Conservation (phyloP, 495 filamentous ascomycete species). For the Hamigera avellanea region DNA sequence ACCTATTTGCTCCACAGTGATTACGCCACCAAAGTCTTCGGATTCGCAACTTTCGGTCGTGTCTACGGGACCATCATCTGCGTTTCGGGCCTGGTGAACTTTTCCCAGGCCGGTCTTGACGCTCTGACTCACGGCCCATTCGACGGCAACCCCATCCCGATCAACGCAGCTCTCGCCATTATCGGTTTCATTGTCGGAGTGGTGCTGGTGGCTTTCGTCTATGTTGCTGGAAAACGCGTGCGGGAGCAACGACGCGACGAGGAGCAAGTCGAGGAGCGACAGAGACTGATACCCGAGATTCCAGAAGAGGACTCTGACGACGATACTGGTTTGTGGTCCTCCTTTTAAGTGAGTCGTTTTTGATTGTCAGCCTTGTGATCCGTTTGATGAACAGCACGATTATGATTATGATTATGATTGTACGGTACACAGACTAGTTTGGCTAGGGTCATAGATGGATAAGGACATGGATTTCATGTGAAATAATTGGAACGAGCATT, state of each 20-base stretch:
- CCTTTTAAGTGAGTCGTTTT: too few species aligned
- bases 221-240: slow-evolving; percentile 16
- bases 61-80: slow-evolving; percentile 92
- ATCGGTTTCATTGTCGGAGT: slow-evolving; percentile 51
- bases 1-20: too few species aligned
- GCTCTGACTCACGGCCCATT: slow-evolving; percentile 67
- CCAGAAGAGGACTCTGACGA: slow-evolving; percentile 22
- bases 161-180: slow-evolving; percentile 57
- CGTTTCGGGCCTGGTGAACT: slow-evolving; percentile 73
- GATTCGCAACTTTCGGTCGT: slow-evolving; percentile 83
- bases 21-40: slow-evolving; percentile 90
- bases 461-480: too few species aligned
- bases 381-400: too few species aligned
- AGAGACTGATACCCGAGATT: slow-evolving; percentile 15
- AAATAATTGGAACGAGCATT: too few species aligned
- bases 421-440: too few species aligned
- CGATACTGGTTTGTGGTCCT: too few species aligned
- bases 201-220: slow-evolving; percentile 48
- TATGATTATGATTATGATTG: too few species aligned
- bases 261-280: slow-evolving; percentile 16
- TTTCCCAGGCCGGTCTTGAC: slow-evolving; percentile 72
- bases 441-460: too few species aligned
- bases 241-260: slow-evolving; percentile 7
- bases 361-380: too few species aligned
- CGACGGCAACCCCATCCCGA: slow-evolving; percentile 59